Percentiles rank a stretch among this genome's conserved stretches.
Conservation (phyloP, 2,329 filamentous ascomycete species). For the Aspergillus sclerotialis region DNA sequence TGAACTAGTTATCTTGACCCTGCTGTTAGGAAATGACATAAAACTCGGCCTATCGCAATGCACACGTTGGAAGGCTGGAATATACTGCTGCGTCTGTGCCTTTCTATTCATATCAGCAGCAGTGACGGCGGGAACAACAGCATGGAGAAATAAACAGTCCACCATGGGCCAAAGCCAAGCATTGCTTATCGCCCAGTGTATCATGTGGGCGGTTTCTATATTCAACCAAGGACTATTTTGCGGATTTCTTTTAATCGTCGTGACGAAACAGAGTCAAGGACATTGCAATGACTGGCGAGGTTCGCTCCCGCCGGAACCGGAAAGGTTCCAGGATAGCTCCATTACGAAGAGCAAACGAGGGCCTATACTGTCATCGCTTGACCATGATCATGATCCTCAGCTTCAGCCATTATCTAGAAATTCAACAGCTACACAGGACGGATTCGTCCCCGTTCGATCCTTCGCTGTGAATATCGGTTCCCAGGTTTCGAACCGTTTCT, state of each 20-base stretch:
- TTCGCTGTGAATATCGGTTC: slow-evolving; percentile 19
- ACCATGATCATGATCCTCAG: slow-evolving; percentile 6
- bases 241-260: slow-evolving; percentile 18
- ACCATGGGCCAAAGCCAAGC: slow-evolving; percentile 7
- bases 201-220: slow-evolving; percentile 27
- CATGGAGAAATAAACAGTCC: slow-evolving; percentile 12
- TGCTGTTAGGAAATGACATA: slow-evolving; percentile 13
- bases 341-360: slow-evolving; percentile 4
- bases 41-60: slow-evolving; percentile 8
- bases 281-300: slow-evolving; percentile 13
- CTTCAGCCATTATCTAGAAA: slow-evolving; percentile 9
- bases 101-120: slow-evolving; percentile 21
- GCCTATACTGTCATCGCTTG: slow-evolving; percentile 6
- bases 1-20: slow-evolving; percentile 11
- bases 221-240: slow-evolving; percentile 24
- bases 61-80: slow-evolving; percentile 11
- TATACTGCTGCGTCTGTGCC: slow-evolving; percentile 12
- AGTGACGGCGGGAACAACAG: slow-evolving; percentile 21
- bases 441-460: slow-evolving; percentile 7
- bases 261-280: slow-evolving; percentile 5
- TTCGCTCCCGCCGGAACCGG: slow-evolving; percentile 11
- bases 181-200: slow-evolving; percentile 29
- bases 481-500: slow-evolving; percentile 23
- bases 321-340: slow-evolving; percentile 5
- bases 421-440: slow-evolving; percentile 9